Percentiles rank a stretch among this genome's conserved stretches.
Evolutionary conservation across 1,139 yeast genomes (phyloP).

Genomic region (Candida sojae): DNA sequence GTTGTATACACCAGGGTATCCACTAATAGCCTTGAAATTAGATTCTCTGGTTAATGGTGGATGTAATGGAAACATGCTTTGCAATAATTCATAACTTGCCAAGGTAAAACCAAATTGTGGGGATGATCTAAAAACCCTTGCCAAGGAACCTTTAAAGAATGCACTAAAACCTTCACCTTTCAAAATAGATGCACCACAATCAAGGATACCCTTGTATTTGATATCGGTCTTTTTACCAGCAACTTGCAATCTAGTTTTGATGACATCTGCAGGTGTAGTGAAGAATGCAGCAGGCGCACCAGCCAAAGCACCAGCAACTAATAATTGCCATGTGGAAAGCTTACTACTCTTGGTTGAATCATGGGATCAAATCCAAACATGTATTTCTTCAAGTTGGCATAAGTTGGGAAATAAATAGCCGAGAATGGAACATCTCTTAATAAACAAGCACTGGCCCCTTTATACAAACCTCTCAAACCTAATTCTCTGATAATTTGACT

Average conservation of each 20-base stretch:
- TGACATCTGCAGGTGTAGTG: constrained; percentile 96
- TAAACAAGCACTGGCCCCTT: constrained; percentile 90
- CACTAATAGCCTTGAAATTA: constrained; percentile 46
- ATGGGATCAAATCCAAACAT: constrained; percentile 82
- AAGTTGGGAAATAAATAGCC: constrained; percentile 96
- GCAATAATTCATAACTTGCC: constrained; percentile 90
- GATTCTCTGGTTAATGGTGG: constrained; percentile 50
- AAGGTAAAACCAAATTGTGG: constrained; percentile 98
- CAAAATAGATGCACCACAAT: constrained; percentile 73
- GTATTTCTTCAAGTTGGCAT: constrained; percentile 86
- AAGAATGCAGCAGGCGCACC: constrained; percentile 98
- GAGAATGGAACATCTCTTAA: constrained; percentile 96
- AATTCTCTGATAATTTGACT: constrained; percentile 72
- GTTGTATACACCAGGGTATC: constrained; percentile 50
- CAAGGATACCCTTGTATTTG: constrained; percentile 71
- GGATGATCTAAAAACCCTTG: constrained; percentile 91
- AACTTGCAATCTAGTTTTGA: constrained; percentile 91
- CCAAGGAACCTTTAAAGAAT: constrained; percentile 95
- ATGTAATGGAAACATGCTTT: constrained; percentile 45
- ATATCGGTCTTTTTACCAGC: constrained; percentile 79
- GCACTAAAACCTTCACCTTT: constrained; percentile 78
- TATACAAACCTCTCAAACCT: constrained; percentile 84
- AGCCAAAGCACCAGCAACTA: constrained; percentile 89
- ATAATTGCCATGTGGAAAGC: constrained; percentile 79
- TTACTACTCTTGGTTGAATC: constrained; percentile 47